Conservation (phyloP, 1,139 yeast species). For the Taphrina sp. region DNA sequence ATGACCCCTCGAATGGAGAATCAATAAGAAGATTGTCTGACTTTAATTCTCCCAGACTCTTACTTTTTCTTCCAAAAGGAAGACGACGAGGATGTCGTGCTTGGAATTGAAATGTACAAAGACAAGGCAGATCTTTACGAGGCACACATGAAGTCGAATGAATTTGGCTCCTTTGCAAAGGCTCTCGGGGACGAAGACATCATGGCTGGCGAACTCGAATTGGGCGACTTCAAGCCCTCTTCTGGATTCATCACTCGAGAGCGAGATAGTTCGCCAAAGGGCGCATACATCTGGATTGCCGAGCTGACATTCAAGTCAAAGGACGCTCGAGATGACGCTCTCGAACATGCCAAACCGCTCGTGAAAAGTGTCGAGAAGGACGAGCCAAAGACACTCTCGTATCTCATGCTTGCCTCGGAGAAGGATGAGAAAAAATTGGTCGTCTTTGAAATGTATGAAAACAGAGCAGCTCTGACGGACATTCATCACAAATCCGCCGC, state of each 20-base stretch:
- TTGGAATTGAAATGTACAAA: slow-evolving; percentile 11
- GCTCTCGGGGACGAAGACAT: slow-evolving; percentile 10
- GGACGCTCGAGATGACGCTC: slow-evolving; percentile 9
- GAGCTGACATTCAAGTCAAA: slow-evolving; percentile 14
- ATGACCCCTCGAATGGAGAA: neutral
- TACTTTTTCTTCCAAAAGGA: slow-evolving; percentile 17
- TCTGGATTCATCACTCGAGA: slow-evolving; percentile 18
- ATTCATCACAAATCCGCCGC: slow-evolving; percentile 28
- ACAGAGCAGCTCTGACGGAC: slow-evolving; percentile 18
- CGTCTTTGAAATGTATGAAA: slow-evolving; percentile 29
- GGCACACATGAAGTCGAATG: slow-evolving; percentile 10
- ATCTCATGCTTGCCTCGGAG: slow-evolving; percentile 27
- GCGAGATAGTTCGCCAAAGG: neutral
- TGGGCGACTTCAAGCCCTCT: slow-evolving; percentile 13
- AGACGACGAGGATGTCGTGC: slow-evolving; percentile 9
- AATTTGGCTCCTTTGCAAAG: slow-evolving; percentile 5
- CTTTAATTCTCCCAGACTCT: neutral
- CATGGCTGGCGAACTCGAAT: neutral
- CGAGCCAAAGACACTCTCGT: slow-evolving; percentile 22
- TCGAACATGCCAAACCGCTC: slow-evolving; percentile 13
- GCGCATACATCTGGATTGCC: slow-evolving; percentile 24
- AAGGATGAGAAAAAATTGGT: slow-evolving; percentile 22
- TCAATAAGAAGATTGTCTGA: too few relatives aligned
- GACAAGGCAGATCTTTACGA: slow-evolving; percentile 23
- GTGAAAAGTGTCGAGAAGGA: slow-evolving; percentile 16